Evolutionary conservation across 2,329 filamentous ascomycete genomes (phyloP), one percentile per base, ranked within the genome.

Genomic region (Aspergillus neotritici): DNA sequence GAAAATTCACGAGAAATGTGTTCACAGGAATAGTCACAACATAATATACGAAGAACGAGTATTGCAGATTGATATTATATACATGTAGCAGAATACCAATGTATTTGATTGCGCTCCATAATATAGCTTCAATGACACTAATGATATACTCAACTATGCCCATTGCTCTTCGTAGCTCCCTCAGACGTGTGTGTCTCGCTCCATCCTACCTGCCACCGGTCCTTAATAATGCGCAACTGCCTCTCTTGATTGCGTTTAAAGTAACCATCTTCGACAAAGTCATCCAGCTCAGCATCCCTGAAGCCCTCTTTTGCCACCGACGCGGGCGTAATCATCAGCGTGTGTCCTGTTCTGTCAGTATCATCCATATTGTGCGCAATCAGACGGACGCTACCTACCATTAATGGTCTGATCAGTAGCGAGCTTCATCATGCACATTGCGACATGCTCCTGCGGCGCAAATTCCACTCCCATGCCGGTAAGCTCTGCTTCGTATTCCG

Each of bases 211-310:
- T 55, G 48, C 68, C 67, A 71, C 43, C 63, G 60, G 37, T 71
- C 68, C 41, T 70, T 65, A 34, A 70, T 71, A 25, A 69, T 69
- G n/a, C 58, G 54, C 17, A 71, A 48, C 48, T 72, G 68, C 1
- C 58, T 54, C 11, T 62, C 62, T 39, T 72, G 67, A 6, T 58
- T 62, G 15, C 60, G 57, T 44, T 66, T 67, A 25, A 71, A 55
- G 36, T 69, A 69, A 4, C 50, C 59, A 31, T 68, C 66, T 21
- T 69, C 62, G 2, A 48, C 46, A 36, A 64, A 62, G 46, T 71
- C 67, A 40, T 70, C 67, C 49, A 63, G 57, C 34, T 66, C 61
- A 7, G 65, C 55, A 46, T 71, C 68, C 53, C 60, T 64, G 48
- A 63, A 72, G 0, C 69, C 68, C 48, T 68, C 62, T 32, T 67